Conservation (phyloP, 2,329 filamentous ascomycete genomes). For the Diaporthe capsici region DNA sequence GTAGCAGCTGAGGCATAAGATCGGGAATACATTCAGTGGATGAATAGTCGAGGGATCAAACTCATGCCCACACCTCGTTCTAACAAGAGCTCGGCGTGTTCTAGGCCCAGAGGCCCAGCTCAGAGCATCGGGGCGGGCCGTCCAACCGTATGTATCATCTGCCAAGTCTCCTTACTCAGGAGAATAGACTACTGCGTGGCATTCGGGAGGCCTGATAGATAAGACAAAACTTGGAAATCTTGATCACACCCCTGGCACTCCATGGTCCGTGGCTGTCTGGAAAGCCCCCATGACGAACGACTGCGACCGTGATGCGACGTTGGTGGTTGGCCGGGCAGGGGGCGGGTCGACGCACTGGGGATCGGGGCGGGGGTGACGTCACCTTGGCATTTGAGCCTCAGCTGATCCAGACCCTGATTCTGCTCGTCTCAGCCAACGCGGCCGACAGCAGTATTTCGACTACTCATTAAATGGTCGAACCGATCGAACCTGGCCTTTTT, state of each 20-base stretch:
- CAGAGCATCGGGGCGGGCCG: conserved; percentile 18
- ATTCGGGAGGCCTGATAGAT: neutral
- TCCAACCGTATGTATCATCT: conserved; percentile 5
- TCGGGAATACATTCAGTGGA: neutral
- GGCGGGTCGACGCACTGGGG: neutral
- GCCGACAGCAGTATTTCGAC: neutral
- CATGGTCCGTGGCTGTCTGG: neutral
- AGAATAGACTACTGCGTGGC: neutral
- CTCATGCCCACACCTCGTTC: neutral
- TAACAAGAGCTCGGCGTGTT: neutral
- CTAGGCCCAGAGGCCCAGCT: neutral
- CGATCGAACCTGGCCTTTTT: neutral
- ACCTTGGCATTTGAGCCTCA: conserved; percentile 21
- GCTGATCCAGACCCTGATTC: neutral
- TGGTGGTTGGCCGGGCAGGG: neutral
- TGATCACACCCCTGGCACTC: neutral
- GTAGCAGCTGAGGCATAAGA: neutral
- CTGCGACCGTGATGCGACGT: conserved; percentile 23
- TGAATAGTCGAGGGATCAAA: neutral
- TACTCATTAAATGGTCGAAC: neutral
- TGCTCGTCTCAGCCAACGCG: neutral
- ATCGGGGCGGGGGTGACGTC: conserved; percentile 31
- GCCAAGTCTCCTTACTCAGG: neutral
- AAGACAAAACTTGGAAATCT: conserved; percentile 30
- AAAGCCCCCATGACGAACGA: conserved; percentile 19